Evolutionary conservation across 2,329 filamentous ascomycete genomes (phyloP).

Genomic region (Diplodia corticola): DNA sequence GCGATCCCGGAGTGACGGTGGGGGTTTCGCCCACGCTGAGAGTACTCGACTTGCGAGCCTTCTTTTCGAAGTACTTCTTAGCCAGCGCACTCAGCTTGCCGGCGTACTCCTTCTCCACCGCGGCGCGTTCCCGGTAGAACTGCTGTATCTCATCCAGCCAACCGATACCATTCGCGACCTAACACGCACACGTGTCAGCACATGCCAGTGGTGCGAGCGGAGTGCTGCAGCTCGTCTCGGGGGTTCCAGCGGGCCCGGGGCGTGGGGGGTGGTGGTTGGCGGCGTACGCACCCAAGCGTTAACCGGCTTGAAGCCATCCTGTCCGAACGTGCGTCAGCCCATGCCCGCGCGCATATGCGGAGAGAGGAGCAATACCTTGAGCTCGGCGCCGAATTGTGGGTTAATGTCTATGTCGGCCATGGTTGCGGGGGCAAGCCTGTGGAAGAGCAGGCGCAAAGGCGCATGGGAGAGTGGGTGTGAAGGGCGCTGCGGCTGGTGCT

Average conservation of each 20-base stretch:
- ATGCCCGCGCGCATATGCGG: slow-evolving; percentile 15
- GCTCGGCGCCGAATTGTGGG: slow-evolving; percentile 87
- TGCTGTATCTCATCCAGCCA: slow-evolving; percentile 97
- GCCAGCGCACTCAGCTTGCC: slow-evolving; percentile 82
- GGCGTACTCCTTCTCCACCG: slow-evolving; percentile 95
- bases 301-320: slow-evolving; percentile 97
- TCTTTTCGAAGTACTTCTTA: slow-evolving; percentile 97
- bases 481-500: slow-evolving; percentile 1
- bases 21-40: slow-evolving; percentile 94
- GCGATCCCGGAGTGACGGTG: slow-evolving; percentile 86
- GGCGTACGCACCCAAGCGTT: slow-evolving; percentile 71
- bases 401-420: slow-evolving; percentile 83
- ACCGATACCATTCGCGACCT: slow-evolving; percentile 79
- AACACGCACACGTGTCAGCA: slow-evolving; percentile 8
- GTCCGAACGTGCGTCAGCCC: slow-evolving; percentile 27
- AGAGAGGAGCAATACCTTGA: slow-evolving; percentile 67
- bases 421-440: slow-evolving; percentile 16
- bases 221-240: background rate
- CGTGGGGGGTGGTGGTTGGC: slow-evolving; percentile 25
- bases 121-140: slow-evolving; percentile 93
- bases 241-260: background rate
- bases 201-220: background rate
- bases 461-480: slow-evolving; percentile 13
- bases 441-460: background rate
- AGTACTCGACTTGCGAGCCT: slow-evolving; percentile 81